Conservation (phyloP, 805 yeast species). For the Lachancea sp. region DNA sequence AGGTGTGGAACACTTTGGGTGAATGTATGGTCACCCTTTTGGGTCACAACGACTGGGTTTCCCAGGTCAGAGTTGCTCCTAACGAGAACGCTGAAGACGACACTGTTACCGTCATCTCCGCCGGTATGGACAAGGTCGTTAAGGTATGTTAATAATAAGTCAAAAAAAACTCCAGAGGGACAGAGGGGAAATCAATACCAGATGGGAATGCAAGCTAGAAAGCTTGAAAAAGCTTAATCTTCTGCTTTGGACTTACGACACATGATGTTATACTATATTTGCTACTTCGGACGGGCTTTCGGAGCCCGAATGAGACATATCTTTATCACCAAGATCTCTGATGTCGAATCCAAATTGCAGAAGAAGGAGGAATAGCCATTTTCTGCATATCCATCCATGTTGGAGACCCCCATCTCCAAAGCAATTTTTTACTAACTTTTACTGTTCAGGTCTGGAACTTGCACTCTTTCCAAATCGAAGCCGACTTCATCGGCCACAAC, state of each 20-base stretch:
- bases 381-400: background rate
- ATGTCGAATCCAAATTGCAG: slow-evolving; percentile 32
- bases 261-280: slow-evolving; percentile 83
- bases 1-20: slow-evolving; percentile 99
- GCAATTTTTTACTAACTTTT: slow-evolving; percentile 41
- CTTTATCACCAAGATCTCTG: slow-evolving; percentile 99
- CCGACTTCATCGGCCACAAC: slow-evolving; percentile 98
- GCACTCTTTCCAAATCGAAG: slow-evolving; percentile 72
- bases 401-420: background rate
- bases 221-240: background rate
- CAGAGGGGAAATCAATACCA: background rate
- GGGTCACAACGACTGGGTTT: slow-evolving; percentile 99
- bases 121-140: slow-evolving; percentile 98
- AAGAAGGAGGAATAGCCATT: background rate
- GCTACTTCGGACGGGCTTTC: slow-evolving; percentile 94
- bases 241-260: slow-evolving; percentile 20
- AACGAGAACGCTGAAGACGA: slow-evolving; percentile 21
- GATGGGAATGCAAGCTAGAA: background rate
- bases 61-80: slow-evolving; percentile 96
- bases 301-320: slow-evolving; percentile 87
- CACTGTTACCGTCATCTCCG: slow-evolving; percentile 74
- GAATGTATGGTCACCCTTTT: slow-evolving; percentile 89
- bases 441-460: slow-evolving; percentile 64
- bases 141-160: slow-evolving; percentile 69
- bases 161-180: background rate